Evolutionary conservation across 2,329 filamentous ascomycete species (phyloP), one percentile per base, ranked within the genome.

Genomic region (Aaosphaeria arxii): DNA sequence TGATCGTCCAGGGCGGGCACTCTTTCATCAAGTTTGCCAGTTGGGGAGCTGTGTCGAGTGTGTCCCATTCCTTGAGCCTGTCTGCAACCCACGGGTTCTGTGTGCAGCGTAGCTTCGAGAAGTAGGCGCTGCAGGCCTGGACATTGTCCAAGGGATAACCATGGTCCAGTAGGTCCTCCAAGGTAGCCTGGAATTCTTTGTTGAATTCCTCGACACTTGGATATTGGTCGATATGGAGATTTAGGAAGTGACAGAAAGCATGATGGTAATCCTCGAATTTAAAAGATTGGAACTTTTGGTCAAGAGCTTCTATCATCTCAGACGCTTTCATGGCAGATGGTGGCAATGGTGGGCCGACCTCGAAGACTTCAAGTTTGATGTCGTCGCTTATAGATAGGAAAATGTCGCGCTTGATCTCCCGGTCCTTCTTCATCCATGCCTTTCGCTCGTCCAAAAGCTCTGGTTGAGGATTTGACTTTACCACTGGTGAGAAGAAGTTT

Each of bases 121-220:
- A 66, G 52, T 70, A 70, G 35, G 66, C 66, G 45, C 64, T 67
- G 51, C 63, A 67, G 33, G 67, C 66, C 52, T 70, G 66, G 7
- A 53, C 47, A 40, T 70, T 69, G 30, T 61, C 57, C 17, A 70
- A 45, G 17, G 66, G 63, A 11, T 63, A 58, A 7, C 66, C 66
- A 29, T 68, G 58, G 46, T 70, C 67, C 6, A 61, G 52, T 28
- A 70, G 45, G 39, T 70, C 67, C 24, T 67, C 60, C 3, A 70
- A 46, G 5, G 64, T 63, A 6, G 58, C 56, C 11, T 49, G 49
- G 42, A 66, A 70, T 47, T 70, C 67, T 24, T 47, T 48, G 46
- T 70, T 68, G 56, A 70, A 70, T 0, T 67, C 65, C 38, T 61
- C 58, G 11, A 70, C 54, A 39, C 46, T 62, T 33, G 52, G 28